phyloP scores from a whole-genome alignment of 768 basidiomycete species.

The Collybia nuda region DNA sequence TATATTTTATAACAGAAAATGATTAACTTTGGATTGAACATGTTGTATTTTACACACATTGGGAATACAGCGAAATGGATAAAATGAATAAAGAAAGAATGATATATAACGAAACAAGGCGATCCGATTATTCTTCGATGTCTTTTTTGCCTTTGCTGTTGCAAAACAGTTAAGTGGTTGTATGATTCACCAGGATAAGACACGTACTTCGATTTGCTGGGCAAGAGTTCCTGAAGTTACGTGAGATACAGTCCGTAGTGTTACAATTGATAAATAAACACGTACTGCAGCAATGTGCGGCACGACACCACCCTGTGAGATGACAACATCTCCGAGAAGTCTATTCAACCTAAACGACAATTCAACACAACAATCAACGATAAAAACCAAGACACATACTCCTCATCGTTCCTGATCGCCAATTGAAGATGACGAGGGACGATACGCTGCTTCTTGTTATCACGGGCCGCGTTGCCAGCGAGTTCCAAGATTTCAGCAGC shows the following conservation, averaged over 20 bases:
- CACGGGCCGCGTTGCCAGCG: conserved; percentile 86
- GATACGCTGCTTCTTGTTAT: conserved; percentile 95
- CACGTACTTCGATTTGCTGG: conserved; percentile 37
- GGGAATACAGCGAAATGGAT: conserved; percentile 16
- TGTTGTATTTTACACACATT: too few relatives aligned
- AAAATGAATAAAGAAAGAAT: conserved; percentile 14
- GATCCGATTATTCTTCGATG: conserved; percentile 29
- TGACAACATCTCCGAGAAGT: conserved; percentile 80
- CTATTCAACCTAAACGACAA: conserved; percentile 53
- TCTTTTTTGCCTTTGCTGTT: conserved; percentile 40
- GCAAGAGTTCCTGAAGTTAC: conserved; percentile 34
- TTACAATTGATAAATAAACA: conserved; percentile 1
- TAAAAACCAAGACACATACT: conserved; percentile 40
- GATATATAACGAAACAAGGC: conserved; percentile 11
- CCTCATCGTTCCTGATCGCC: conserved; percentile 93
- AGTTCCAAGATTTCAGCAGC: conserved; percentile 93
- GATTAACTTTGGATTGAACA: too few relatives aligned
- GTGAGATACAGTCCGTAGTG: not conserved
- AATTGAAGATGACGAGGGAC: conserved; percentile 94
- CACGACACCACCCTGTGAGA: conserved; percentile 94
- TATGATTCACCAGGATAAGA: not conserved
- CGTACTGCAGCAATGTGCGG: conserved; percentile 65
- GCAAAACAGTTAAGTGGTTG: conserved; percentile 2
- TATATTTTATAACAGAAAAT: too few relatives aligned
- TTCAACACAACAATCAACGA: not conserved